These are phyloP conservation scores for Nothomitra cinnamomea DNA, from an alignment of 2,329 filamentous ascomycete species.

Conservation along the genomic window DNA sequence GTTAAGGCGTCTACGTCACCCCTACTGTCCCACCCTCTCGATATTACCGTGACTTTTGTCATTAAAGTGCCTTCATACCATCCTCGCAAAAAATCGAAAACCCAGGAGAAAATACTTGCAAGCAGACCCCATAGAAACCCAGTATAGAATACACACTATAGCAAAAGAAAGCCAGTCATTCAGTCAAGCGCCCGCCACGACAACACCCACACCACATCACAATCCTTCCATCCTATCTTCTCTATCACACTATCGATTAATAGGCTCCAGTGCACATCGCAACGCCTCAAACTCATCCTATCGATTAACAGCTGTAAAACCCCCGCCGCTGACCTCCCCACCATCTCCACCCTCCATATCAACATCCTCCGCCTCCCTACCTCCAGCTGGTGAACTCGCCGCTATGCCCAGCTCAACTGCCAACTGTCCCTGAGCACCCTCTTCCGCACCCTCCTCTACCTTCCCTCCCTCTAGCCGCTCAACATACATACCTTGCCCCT, in stretches of 20 bases:
- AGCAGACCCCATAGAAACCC: neutral
- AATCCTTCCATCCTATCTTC: too few species aligned
- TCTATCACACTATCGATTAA: too few species aligned
- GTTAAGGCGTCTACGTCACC: too few species aligned
- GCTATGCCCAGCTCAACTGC: neutral
- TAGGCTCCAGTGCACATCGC: too few species aligned
- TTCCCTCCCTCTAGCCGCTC: neutral
- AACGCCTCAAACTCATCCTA: too few species aligned
- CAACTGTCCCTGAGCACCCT: neutral
- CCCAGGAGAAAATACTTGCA: neutral
- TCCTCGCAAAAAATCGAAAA: too few species aligned
- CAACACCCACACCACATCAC: too few species aligned
- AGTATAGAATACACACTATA: too few species aligned
- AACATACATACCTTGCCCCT: neutral
- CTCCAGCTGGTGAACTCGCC: neutral
- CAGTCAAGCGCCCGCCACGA: neutral
- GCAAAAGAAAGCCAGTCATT: too few species aligned
- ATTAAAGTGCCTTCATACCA: too few species aligned
- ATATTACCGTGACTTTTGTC: too few species aligned
- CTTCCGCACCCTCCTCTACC: neutral
- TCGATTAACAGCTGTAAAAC: constrained; percentile 22
- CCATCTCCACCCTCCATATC: constrained; percentile 19
- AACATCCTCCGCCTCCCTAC: constrained; percentile 11
- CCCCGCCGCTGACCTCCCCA: constrained; percentile 11
- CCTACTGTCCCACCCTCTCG: too few species aligned